Evolutionary conservation across 176 grass and related monocot genomes (phyloP), one percentile per base, ranked within the genome.

Genomic region (Poa annua): DNA sequence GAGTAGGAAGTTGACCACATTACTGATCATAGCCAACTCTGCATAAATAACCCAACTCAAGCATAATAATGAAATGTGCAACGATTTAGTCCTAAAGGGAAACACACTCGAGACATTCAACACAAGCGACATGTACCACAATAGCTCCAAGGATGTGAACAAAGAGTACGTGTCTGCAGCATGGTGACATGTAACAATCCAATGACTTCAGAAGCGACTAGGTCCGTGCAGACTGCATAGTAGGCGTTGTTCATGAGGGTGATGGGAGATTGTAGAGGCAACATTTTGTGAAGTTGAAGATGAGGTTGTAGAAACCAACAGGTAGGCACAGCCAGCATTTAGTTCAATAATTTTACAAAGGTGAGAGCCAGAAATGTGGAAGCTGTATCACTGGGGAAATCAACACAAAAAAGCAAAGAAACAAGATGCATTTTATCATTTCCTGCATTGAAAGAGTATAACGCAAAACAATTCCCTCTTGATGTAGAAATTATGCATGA

Each of bases 331-430:
- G 44, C 44, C 1, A 12, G 44, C 3, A 45, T 45, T 11, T 45
- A 45, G 8, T 45, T 45, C 44, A 45, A 45, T 42, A 69, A 69
- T 69, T 41, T 16, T 69, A 69, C 66, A 69, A 5, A 69, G 44
- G 11, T 64, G 78, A 78, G 36, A 78, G 79, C 74, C 38, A 71
- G 67, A 74, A 86, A 38, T 75, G 66, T 72, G 56, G 76, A 83
- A 90, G 82, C 88, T 82, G 49, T 66, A 45, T 45, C 66, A 56
- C 77, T 72, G 63, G 38, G 66, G 73, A 90, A 90, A 74, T 83
- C 47, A 86, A 84, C 88, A 90, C 10, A 39, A 76, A 83, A 16
- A 66, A 74, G 53, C 79, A 44, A 86, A 82, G 72, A 66, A 44
- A 85, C 16, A 81, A 61, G 38, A 75, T 51, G 41, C 52, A 60